Conservation (phyloP, 768 basidiomycete genomes). For the Leccinum longicurvipes region DNA sequence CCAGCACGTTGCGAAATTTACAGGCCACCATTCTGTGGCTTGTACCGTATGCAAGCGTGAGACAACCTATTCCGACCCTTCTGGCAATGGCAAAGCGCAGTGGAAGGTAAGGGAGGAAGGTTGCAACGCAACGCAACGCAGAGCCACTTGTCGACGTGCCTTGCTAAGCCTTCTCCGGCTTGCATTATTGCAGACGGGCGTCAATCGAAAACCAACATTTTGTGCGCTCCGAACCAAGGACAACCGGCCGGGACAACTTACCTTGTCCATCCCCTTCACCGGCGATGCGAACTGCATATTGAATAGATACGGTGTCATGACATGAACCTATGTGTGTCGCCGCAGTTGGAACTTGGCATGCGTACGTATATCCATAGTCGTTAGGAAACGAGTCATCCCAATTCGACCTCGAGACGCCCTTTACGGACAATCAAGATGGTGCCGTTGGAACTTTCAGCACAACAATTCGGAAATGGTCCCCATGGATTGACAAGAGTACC, state of each 20-base stretch:
- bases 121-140: neutral
- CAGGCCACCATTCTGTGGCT: neutral
- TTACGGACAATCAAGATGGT: too few species aligned
- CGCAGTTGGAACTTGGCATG: neutral
- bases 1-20: too few species aligned
- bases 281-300: neutral
- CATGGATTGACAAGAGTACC: too few species aligned
- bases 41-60: neutral
- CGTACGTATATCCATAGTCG: neutral
- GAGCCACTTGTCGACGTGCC: neutral
- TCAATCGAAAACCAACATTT: neutral
- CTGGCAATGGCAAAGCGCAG: neutral
- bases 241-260: neutral
- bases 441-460: too few species aligned
- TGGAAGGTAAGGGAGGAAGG: neutral
- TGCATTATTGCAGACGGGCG: neutral
- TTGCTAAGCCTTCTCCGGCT: neutral
- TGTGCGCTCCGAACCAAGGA: neutral
- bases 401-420: too few species aligned
- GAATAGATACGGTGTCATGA: neutral
- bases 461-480: too few species aligned
- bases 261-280: neutral
- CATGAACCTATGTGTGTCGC: neutral
- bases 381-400: neutral
- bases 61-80: neutral